Conservation (phyloP, 2,329 filamentous ascomycete species). For the Aspergillus nomiae region DNA sequence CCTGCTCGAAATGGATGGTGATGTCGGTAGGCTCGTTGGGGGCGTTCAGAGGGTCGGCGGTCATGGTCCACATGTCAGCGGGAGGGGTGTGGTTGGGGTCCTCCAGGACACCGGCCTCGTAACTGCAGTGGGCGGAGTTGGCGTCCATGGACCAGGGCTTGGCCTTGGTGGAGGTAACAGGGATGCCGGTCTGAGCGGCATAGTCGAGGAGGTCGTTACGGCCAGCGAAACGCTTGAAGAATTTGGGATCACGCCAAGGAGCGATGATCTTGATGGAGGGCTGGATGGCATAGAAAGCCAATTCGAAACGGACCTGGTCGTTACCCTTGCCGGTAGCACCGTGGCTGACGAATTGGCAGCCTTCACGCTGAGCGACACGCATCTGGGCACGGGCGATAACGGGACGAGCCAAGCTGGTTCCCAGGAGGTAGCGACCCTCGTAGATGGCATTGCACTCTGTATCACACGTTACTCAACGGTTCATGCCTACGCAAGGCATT, state of each 20-base stretch:
- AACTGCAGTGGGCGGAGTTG: conserved; percentile 65
- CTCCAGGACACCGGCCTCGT: conserved; percentile 67
- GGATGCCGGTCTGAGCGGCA: conserved; percentile 49
- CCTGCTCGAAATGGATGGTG: conserved; percentile 71
- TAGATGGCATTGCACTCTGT: conserved; percentile 61
- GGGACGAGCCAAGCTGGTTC: conserved; percentile 49
- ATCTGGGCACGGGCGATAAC: conserved; percentile 52
- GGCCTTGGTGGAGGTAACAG: conserved; percentile 50
- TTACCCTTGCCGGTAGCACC: conserved; percentile 53
- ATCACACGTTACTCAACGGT: conserved; percentile 5
- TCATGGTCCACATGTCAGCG: conserved; percentile 75
- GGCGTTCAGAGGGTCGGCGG: conserved; percentile 67
- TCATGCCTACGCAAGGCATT: conserved; percentile 19
- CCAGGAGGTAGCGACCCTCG: conserved; percentile 66
- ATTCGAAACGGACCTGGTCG: conserved; percentile 53
- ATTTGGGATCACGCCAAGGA: conserved; percentile 51
- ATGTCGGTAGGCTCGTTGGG: conserved; percentile 72
- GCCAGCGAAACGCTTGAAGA: conserved; percentile 52
- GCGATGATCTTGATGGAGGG: conserved; percentile 53
- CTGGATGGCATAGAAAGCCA: conserved; percentile 53
- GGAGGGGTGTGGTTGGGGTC: conserved; percentile 65
- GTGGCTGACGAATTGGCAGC: conserved; percentile 47
- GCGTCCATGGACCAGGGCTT: conserved; percentile 57
- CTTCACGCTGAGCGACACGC: conserved; percentile 42
- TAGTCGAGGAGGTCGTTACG: conserved; percentile 54